A percentile compares a stretch with the other conserved stretches of the same genome.
These are phyloP conservation scores for Tolypocladium tropicale DNA, from an alignment of 2,329 filamentous ascomycete genomes.

Conservation along the genomic window DNA sequence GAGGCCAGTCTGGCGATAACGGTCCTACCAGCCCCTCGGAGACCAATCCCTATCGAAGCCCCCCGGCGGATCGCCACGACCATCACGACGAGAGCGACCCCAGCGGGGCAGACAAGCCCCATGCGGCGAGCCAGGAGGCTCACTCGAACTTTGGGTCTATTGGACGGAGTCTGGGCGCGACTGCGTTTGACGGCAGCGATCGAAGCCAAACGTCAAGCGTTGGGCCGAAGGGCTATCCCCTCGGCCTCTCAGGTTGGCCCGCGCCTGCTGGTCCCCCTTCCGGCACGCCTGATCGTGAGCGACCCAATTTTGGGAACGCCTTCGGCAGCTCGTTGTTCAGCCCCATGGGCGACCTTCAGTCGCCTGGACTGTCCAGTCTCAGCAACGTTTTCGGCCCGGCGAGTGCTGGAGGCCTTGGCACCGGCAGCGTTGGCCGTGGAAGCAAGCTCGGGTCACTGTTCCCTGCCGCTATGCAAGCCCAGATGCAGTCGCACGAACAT, in stretches of 20 bases:
- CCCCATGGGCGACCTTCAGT: constrained; percentile 67
- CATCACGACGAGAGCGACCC: constrained; percentile 52
- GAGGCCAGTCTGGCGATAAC: constrained; percentile 44
- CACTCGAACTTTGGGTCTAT: constrained; percentile 42
- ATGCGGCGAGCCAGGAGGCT: constrained; percentile 30
- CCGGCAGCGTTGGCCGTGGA: constrained; percentile 60
- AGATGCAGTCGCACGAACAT: constrained; percentile 69
- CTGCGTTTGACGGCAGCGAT: constrained; percentile 62
- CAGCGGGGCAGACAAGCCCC: constrained; percentile 34
- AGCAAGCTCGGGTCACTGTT: constrained; percentile 86
- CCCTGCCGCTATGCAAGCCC: constrained; percentile 79
- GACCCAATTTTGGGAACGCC: constrained; percentile 43
- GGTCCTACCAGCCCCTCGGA: constrained; percentile 84
- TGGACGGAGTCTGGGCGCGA: constrained; percentile 38
- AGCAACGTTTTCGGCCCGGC: constrained; percentile 61
- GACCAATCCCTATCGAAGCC: constrained; percentile 93
- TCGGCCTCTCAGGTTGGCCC: constrained; percentile 54
- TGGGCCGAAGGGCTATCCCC: constrained; percentile 63
- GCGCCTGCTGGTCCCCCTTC: constrained; percentile 45
- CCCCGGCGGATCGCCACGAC: constrained; percentile 62
- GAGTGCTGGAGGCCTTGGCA: constrained; percentile 40
- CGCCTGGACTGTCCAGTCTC: constrained; percentile 57
- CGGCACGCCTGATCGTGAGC: constrained; percentile 58
- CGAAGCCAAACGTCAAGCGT: constrained; percentile 89
- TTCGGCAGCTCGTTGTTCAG: constrained; percentile 77